phyloP scores from a whole-genome alignment of 257 asterid genomes.

The Pogostemon cablin region DNA sequence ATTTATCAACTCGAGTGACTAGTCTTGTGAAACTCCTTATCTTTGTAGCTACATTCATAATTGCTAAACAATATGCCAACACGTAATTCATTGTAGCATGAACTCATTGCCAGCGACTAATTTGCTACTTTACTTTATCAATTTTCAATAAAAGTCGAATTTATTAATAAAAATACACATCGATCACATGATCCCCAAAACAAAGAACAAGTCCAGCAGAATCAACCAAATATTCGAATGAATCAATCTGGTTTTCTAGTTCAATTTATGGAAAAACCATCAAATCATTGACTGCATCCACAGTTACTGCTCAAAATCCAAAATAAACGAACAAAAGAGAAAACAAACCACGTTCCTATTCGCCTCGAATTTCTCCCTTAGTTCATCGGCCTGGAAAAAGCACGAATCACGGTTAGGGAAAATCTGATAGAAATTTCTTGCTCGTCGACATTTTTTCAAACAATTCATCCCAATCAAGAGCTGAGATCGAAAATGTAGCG shows the following conservation, averaged over 20 bases:
- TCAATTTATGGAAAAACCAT: slow-evolving; percentile 10
- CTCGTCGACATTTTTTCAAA: background rate
- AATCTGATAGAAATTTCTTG: slow-evolving; percentile 19
- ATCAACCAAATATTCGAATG: background rate
- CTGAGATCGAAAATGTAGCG: slow-evolving; percentile 39
- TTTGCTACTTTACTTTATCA: background rate
- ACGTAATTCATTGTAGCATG: background rate
- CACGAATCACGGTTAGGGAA: background rate
- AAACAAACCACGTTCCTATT: slow-evolving; percentile 68
- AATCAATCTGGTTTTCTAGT: slow-evolving; percentile 2
- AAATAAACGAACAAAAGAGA: slow-evolving; percentile 17
- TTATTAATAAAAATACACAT: background rate
- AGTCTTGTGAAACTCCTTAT: background rate
- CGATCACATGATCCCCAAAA: background rate
- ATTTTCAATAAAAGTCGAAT: background rate
- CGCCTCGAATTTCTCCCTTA: slow-evolving; percentile 83
- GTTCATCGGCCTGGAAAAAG: slow-evolving; percentile 70
- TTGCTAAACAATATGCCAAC: background rate
- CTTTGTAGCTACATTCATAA: background rate
- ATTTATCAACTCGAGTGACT: background rate
- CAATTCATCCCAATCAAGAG: background rate
- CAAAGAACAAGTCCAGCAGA: background rate
- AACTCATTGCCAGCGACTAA: background rate
- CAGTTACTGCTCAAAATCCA: background rate
- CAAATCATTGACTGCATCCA: background rate